phyloP scores from a whole-genome alignment of 139 green algal genomes.

The Diplosphaera chodatii region DNA sequence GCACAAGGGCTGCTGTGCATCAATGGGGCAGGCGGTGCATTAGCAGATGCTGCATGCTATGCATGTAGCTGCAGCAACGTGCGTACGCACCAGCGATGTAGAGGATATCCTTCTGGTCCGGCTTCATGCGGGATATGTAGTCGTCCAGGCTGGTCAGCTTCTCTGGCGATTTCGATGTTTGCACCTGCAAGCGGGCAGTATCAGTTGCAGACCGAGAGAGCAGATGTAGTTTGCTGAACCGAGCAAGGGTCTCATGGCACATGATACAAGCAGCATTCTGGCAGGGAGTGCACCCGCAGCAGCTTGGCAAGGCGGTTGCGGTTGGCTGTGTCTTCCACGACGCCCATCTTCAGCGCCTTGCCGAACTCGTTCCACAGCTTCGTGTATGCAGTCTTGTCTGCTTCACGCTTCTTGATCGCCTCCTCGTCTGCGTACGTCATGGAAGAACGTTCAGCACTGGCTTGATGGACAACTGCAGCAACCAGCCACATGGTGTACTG shows the following conservation, averaged over 20 bases:
- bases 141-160: slow-evolving; percentile 77
- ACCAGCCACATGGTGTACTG: too few relatives aligned
- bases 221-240: too few relatives aligned
- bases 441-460: background rate
- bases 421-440: slow-evolving; percentile 29
- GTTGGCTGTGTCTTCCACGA: slow-evolving; percentile 94
- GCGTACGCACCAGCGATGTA: slow-evolving; percentile 72
- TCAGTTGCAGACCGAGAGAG: too few relatives aligned
- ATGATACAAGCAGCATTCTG: too few relatives aligned
- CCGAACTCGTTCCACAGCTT: slow-evolving; percentile 91
- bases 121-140: slow-evolving; percentile 91
- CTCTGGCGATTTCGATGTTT: slow-evolving; percentile 61
- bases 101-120: slow-evolving; percentile 93
- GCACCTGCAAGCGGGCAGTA: slow-evolving; percentile 80
- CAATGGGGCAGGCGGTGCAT: too few relatives aligned
- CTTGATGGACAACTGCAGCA: too few relatives aligned
- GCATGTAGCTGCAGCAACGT: too few relatives aligned
- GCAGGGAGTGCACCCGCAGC: slow-evolving; percentile 18
- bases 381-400: slow-evolving; percentile 49
- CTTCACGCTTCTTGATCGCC: slow-evolving; percentile 15
- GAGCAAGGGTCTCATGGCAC: too few relatives aligned
- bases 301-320: slow-evolving; percentile 63
- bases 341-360: slow-evolving; percentile 90
- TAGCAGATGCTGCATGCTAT: too few relatives aligned
- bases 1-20: too few relatives aligned